Evolutionary conservation across 2,329 filamentous ascomycete species (phyloP), one percentile per base, ranked within the genome.

Genomic region (Nigrospora sphaerica): DNA sequence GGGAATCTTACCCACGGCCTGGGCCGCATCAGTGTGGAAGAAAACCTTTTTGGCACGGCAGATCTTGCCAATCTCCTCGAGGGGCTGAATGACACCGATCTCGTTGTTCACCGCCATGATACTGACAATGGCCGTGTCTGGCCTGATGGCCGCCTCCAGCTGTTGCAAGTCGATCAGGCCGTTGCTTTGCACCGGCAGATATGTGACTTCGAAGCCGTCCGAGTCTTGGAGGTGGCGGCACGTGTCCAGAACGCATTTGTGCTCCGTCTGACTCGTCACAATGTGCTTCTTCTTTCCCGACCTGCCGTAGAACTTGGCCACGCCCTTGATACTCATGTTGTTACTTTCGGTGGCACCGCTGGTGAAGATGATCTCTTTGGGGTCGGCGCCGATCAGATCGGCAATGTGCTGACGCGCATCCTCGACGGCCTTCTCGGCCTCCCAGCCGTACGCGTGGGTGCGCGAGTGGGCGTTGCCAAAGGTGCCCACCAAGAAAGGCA

Each of bases 51-150:
- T 93, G 46, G 82, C 78, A 43, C 93, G 83, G 68, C 93, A 98
- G 13, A 98, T 74, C 68, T 85, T 86, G 60, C 93, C 93, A 63
- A 98, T 98, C 70, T 95, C 82, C 57, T 89, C 87, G 48, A 98
- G 71, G 1, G 93, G 93, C 68, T 98, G 93, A 48, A 98, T 95
- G n/a, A 98, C 93, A 61, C 93, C 93, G 59, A 98, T 97, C 70
- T 98, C 93, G 67, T 98, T 98, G 75, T 98, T 98, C 60, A 98
- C 93, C 1, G 93, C 84, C 93, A 98, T 98, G 67, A 98, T 88
- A 62, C 91, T 96, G 67, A 97, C 91, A 31, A 98, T 72, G 38
- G 82, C 84, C 13, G 93, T 98, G 50, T 97, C 91, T 1, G 91
- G 91, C 50, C 87, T 82, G 52, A 98, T 95, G 19, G 92, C 89